These are phyloP conservation scores for Stemphylium lycopersici DNA, from an alignment of 2,329 filamentous ascomycete species.

Conservation along the genomic window DNA sequence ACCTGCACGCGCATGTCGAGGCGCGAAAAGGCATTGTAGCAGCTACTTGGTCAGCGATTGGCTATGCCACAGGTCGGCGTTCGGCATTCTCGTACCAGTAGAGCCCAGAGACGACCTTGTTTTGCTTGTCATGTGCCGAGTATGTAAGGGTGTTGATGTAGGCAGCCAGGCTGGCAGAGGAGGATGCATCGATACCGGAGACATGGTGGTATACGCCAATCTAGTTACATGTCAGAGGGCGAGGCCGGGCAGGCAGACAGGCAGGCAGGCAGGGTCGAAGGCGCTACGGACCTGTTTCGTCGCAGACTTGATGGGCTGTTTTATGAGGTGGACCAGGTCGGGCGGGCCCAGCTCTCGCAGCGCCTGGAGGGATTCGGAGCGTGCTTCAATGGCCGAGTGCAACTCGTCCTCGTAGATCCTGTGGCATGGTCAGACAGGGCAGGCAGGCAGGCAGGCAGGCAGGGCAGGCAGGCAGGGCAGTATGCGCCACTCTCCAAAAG, in stretches of 20 bases:
- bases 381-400: constrained; percentile 88
- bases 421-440: constrained; percentile 10
- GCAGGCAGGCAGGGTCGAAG: constrained; percentile 5
- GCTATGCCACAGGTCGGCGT: neutral
- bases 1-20: constrained; percentile 99
- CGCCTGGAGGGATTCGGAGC: constrained; percentile 84
- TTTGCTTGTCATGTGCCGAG: constrained; percentile 78
- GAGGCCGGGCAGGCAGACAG: constrained; percentile 3
- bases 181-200: constrained; percentile 94
- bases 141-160: constrained; percentile 99
- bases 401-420: constrained; percentile 95
- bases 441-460: too few species aligned
- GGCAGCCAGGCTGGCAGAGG: constrained; percentile 92
- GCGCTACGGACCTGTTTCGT: constrained; percentile 60
- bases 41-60: constrained; percentile 58
- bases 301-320: constrained; percentile 67
- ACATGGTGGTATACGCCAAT: constrained; percentile 97
- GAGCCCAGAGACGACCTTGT: constrained; percentile 90
- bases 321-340: constrained; percentile 93
- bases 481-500: neutral
- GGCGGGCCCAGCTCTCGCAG: constrained; percentile 94
- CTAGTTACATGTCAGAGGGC: constrained; percentile 53
- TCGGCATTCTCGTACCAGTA: constrained; percentile 76
- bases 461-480: too few species aligned
- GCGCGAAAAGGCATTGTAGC: constrained; percentile 98